phyloP scores from a whole-genome alignment of 2,329 filamentous ascomycete species.

The Pyricularia pennisetigena region DNA sequence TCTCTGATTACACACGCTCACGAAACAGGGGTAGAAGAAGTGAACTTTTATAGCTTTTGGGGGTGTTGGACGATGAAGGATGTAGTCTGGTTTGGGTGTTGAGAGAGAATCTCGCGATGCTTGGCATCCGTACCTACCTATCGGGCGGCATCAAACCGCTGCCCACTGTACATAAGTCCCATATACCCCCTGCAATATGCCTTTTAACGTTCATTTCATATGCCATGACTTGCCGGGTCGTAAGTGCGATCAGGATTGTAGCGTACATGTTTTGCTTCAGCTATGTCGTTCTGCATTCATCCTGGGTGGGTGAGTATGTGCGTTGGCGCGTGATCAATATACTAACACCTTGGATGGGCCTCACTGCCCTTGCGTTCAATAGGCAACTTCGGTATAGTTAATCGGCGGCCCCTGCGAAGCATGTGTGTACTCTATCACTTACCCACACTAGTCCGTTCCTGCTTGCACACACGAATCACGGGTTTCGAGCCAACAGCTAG shows the following conservation, averaged over 20 bases:
- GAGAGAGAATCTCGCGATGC: background rate
- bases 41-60: slow-evolving; percentile 24
- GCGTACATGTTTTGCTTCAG: background rate
- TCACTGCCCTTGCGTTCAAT: background rate
- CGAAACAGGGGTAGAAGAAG: slow-evolving; percentile 29
- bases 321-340: background rate
- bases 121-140: slow-evolving; percentile 1
- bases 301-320: background rate
- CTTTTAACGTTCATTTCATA: background rate
- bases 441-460: background rate
- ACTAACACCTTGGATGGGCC: background rate
- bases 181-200: slow-evolving; percentile 17
- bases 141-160: background rate
- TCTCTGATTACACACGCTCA: slow-evolving; percentile 28
- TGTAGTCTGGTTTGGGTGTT: background rate
- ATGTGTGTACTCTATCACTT: background rate
- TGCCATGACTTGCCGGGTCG: background rate
- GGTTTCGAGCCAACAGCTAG: background rate
- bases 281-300: background rate
- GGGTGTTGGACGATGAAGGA: background rate
- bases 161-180: slow-evolving; percentile 22
- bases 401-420: background rate
- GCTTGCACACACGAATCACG: background rate
- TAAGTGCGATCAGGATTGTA: background rate
- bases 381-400: background rate